phyloP scores from a whole-genome alignment of 495 filamentous ascomycete species.

The Penicillium silybi region DNA sequence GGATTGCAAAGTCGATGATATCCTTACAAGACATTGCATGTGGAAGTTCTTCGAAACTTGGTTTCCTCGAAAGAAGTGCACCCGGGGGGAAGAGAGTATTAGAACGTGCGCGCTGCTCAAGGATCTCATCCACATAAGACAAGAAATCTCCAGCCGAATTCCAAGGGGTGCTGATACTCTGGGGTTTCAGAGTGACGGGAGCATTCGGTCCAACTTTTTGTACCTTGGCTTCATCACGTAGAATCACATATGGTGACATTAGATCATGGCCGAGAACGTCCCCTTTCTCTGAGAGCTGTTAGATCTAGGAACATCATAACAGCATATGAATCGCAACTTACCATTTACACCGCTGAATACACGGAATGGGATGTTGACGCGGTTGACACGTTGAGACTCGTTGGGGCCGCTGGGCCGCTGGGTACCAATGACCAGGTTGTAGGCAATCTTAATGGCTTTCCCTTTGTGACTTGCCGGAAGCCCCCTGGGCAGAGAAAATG shows the following conservation, averaged over 20 bases:
- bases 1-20: slow-evolving; percentile 85
- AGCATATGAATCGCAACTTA: slow-evolving; percentile 20
- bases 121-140: slow-evolving; percentile 74
- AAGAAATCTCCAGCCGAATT: slow-evolving; percentile 60
- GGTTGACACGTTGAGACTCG: slow-evolving; percentile 76
- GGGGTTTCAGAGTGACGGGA: slow-evolving; percentile 25
- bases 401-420: slow-evolving; percentile 74
- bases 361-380: slow-evolving; percentile 93
- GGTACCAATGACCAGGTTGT: slow-evolving; percentile 88
- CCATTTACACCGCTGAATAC: slow-evolving; percentile 85
- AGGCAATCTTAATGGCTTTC: slow-evolving; percentile 89
- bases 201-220: slow-evolving; percentile 28
- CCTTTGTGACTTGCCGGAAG: slow-evolving; percentile 88
- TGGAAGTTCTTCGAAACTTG: slow-evolving; percentile 40
- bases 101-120: slow-evolving; percentile 54
- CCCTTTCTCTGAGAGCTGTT: slow-evolving; percentile 48
- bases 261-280: slow-evolving; percentile 79
- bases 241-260: slow-evolving; percentile 87
- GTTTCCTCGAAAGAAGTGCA: slow-evolving; percentile 56
- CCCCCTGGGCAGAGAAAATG: slow-evolving; percentile 78
- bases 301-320: slow-evolving; percentile 17
- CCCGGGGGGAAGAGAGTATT: slow-evolving; percentile 58
- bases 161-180: slow-evolving; percentile 39
- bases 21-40: slow-evolving; percentile 64
- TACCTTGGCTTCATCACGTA: slow-evolving; percentile 73